phyloP scores from a whole-genome alignment of 2,329 filamentous ascomycete species.

The Aspergillus pseudoterreus region DNA sequence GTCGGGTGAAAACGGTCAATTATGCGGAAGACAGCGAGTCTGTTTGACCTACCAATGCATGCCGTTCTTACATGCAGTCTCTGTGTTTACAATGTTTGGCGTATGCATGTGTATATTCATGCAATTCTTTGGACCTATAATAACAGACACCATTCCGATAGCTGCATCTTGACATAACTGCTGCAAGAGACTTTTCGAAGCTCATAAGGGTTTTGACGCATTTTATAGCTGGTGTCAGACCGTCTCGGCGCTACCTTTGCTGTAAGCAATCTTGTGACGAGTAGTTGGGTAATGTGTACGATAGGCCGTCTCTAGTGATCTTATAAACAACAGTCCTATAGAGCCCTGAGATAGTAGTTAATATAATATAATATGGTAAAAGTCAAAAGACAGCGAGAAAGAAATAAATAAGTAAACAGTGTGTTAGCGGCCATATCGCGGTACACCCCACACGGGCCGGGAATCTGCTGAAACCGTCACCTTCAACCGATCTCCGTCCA shows the following conservation, averaged over 20 bases:
- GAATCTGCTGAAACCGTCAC: neutral
- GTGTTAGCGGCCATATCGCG: neutral
- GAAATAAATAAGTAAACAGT: neutral
- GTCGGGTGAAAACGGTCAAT: constrained; percentile 31
- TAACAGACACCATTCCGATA: no score
- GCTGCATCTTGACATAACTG: no score
- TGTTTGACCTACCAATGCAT: constrained; percentile 1
- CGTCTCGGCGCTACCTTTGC: neutral
- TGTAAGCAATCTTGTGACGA: neutral
- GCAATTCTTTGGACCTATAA: neutral
- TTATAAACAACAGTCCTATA: neutral
- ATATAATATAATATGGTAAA: neutral
- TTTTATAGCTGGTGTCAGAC: no score
- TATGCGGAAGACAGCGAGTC: constrained; percentile 33
- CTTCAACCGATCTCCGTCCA: neutral
- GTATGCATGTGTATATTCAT: neutral
- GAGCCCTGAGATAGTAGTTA: no score
- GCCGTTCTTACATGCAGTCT: neutral
- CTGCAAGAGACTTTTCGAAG: no score
- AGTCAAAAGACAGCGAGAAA: neutral
- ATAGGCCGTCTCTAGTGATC: neutral
- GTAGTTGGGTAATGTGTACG: no score
- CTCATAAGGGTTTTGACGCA: no score
- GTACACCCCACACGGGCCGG: neutral
- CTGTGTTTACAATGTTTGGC: neutral